Percentiles rank a stretch among this genome's conserved stretches.
Evolutionary conservation across 2,329 filamentous ascomycete species (phyloP).

Genomic region (Ophiosphaerella narmari): DNA sequence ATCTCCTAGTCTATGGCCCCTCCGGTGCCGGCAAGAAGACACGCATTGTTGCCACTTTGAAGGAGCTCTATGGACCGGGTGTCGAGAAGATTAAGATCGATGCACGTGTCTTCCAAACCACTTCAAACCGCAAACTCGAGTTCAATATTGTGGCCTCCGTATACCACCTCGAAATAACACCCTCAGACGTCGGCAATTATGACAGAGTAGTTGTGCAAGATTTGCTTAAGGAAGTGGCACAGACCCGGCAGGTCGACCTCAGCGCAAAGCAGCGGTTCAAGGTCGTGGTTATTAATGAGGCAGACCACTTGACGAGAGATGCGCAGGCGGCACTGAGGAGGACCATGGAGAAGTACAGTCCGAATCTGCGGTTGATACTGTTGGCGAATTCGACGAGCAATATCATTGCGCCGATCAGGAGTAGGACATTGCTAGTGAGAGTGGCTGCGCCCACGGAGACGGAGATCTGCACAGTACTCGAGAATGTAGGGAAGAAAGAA

Average conservation of each 20-base stretch:
- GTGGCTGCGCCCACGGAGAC: constrained; percentile 86
- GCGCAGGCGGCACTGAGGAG: constrained; percentile 91
- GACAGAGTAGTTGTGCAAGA: constrained; percentile 96
- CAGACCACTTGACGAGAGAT: constrained; percentile 90
- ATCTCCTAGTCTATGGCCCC: constrained; percentile 94
- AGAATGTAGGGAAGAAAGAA: constrained; percentile 74
- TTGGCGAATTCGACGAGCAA: constrained; percentile 96
- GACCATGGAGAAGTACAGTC: constrained; percentile 99
- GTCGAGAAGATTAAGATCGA: constrained; percentile 99
- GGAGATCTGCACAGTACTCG: constrained; percentile 81
- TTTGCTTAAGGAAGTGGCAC: constrained; percentile 93
- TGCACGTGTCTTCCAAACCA: constrained; percentile 93
- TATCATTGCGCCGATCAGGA: constrained; percentile 97
- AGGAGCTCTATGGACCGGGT: constrained; percentile 91
- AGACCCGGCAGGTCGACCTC: constrained; percentile 98
- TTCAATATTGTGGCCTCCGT: constrained; percentile 98
- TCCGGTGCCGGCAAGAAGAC: constrained; percentile 98
- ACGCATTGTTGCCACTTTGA: constrained; percentile 90
- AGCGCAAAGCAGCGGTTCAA: constrained; percentile 92
- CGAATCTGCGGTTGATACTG: constrained; percentile 88
- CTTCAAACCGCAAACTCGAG: constrained; percentile 93
- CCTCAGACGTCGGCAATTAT: constrained; percentile 94
- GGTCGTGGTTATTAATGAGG: constrained; percentile 98
- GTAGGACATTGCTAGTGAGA: constrained; percentile 85
- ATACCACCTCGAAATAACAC: constrained; percentile 98